Percentiles rank a stretch among this genome's conserved stretches.
These are phyloP conservation scores for Ascochyta fabae DNA, from an alignment of 2,329 filamentous ascomycete genomes.

Conservation along the genomic window DNA sequence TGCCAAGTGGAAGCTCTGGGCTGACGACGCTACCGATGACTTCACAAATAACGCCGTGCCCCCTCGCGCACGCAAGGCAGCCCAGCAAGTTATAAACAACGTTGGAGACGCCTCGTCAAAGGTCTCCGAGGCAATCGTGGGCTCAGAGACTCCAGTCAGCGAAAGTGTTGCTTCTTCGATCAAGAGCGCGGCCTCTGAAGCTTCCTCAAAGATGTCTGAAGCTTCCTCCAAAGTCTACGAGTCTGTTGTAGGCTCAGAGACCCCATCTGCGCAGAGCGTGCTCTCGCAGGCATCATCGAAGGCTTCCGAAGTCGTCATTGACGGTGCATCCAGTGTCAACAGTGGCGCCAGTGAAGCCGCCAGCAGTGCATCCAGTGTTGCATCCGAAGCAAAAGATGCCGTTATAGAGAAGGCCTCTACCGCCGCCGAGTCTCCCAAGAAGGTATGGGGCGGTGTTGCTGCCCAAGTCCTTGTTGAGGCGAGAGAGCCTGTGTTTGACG, in stretches of 20 bases:
- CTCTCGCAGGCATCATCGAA: conserved; percentile 32
- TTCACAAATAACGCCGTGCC: conserved; percentile 74
- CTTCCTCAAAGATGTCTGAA: conserved; percentile 35
- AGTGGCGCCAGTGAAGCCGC: conserved; percentile 18
- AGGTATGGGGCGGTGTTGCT: conserved; percentile 62
- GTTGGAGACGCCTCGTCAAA: conserved; percentile 48
- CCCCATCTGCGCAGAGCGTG: conserved; percentile 26
- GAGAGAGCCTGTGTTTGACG: conserved; percentile 56
- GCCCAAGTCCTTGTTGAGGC: conserved; percentile 58
- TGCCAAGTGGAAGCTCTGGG: conserved; percentile 80
- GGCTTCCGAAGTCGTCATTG: conserved; percentile 8
- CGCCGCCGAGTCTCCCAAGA: conserved; percentile 49
- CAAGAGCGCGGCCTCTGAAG: conserved; percentile 44
- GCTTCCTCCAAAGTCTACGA: conserved; percentile 31
- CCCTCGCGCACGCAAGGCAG: conserved; percentile 58
- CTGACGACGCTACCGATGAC: conserved; percentile 76
- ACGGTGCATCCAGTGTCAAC: conserved; percentile 25
- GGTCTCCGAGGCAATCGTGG: conserved; percentile 45
- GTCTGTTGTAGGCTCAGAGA: conserved; percentile 25
- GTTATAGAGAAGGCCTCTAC: conserved; percentile 32
- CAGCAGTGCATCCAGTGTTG: conserved; percentile 29
- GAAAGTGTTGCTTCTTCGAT: conserved; percentile 49
- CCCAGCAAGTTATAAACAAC: conserved; percentile 50
- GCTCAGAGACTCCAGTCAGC: conserved; percentile 38
- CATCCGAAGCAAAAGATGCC: conserved; percentile 24